phyloP scores from a whole-genome alignment of 2,329 filamentous ascomycete genomes.

The Talaromyces sp. region DNA sequence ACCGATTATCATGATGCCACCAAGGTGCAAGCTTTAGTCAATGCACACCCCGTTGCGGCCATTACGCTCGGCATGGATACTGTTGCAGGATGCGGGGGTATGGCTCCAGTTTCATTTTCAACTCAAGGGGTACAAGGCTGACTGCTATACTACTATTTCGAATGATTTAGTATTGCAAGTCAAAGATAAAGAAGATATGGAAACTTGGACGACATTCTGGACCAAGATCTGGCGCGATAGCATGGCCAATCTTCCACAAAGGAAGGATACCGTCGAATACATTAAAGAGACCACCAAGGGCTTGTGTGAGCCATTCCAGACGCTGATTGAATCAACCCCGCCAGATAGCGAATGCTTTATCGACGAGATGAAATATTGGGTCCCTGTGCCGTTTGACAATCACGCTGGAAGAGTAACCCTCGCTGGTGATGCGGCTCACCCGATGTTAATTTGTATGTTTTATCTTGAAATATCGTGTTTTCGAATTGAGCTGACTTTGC shows the following conservation, averaged over 20 bases:
- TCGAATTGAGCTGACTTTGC: background rate
- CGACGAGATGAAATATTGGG: slow-evolving; percentile 10
- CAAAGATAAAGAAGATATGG: slow-evolving; percentile 6
- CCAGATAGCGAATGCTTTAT: slow-evolving; percentile 5
- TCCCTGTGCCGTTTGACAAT: slow-evolving; percentile 6
- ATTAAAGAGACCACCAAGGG: slow-evolving; percentile 6
- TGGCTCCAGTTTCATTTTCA: background rate
- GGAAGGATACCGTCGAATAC: background rate
- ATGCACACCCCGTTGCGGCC: slow-evolving; percentile 8
- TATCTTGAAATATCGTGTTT: too few species aligned
- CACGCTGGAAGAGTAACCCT: slow-evolving; percentile 6
- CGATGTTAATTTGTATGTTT: slow-evolving; percentile 9
- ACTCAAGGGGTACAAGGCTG: background rate
- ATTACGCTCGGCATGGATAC: slow-evolving; percentile 8
- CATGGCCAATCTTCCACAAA: background rate
- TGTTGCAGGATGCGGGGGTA: slow-evolving; percentile 8
- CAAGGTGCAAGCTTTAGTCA: slow-evolving; percentile 5
- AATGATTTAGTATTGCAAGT: slow-evolving; percentile 3
- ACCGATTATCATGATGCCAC: slow-evolving; percentile 1
- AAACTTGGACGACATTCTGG: slow-evolving; percentile 9
- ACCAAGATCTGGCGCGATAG: slow-evolving; percentile 8
- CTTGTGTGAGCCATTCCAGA: slow-evolving; percentile 8
- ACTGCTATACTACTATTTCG: background rate
- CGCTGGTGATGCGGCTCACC: slow-evolving; percentile 7
- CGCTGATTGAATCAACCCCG: slow-evolving; percentile 4